These are phyloP conservation scores for Harrya chromipes DNA, from an alignment of 768 basidiomycete genomes.

Conservation along the genomic window DNA sequence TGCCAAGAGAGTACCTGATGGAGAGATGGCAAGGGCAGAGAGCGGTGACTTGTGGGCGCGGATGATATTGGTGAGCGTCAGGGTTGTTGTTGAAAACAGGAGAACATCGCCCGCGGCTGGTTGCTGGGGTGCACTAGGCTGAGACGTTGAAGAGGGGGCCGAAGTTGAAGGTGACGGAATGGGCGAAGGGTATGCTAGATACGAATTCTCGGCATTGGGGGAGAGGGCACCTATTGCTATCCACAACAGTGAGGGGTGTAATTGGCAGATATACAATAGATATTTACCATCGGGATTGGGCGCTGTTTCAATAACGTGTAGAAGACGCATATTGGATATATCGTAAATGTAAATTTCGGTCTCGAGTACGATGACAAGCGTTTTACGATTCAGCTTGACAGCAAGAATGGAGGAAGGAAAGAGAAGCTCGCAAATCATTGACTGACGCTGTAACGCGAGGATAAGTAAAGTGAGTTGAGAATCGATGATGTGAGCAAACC, in stretches of 20 bases:
- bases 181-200: slow-evolving; percentile 94
- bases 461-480: slow-evolving; percentile 2
- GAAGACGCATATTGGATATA: slow-evolving; percentile 95
- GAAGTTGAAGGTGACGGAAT: slow-evolving; percentile 78
- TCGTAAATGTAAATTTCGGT: slow-evolving; percentile 99
- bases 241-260: slow-evolving; percentile 2
- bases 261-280: neutral
- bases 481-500: slow-evolving; percentile 42
- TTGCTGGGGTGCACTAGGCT: slow-evolving; percentile 43
- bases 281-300: slow-evolving; percentile 87
- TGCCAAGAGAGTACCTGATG: slow-evolving; percentile 84
- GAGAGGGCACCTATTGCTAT: slow-evolving; percentile 93
- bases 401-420: slow-evolving; percentile 96
- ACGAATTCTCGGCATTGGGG: slow-evolving; percentile 88
- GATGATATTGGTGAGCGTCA: slow-evolving; percentile 92
- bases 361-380: slow-evolving; percentile 93
- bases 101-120: slow-evolving; percentile 77
- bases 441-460: slow-evolving; percentile 67
- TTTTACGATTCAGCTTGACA: slow-evolving; percentile 98
- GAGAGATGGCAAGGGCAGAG: slow-evolving; percentile 82
- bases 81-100: slow-evolving; percentile 88
- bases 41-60: slow-evolving; percentile 96
- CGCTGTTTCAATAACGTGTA: slow-evolving; percentile 96
- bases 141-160: slow-evolving; percentile 36
- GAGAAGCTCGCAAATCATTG: slow-evolving; percentile 96